A percentile compares a stretch with the other conserved stretches of the same genome.
Conservation (phyloP, 176 grass and related monocot genomes). For the Panicum miliaceum region DNA sequence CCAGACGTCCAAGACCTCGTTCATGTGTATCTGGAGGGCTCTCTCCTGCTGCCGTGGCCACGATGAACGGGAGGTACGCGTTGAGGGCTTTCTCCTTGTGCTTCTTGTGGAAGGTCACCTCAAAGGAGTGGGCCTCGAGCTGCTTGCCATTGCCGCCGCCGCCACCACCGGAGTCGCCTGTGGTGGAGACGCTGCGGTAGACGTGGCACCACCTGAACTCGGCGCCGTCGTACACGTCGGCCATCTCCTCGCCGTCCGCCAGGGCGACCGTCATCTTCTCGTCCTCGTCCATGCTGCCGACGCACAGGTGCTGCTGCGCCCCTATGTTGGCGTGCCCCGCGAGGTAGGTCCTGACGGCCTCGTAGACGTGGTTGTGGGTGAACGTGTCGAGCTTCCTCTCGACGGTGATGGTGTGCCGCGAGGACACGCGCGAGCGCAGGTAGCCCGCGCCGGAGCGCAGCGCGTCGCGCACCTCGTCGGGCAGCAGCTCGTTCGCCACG, state of each 20-base stretch:
- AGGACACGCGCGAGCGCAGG: constrained; percentile 47
- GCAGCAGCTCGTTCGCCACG: constrained; percentile 50
- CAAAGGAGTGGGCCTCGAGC: constrained; percentile 44
- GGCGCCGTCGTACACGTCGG: constrained; percentile 43
- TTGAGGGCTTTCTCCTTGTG: constrained; percentile 64
- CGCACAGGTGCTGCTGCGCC: constrained; percentile 48
- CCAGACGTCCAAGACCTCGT: constrained; percentile 51
- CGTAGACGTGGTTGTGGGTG: constrained; percentile 48
- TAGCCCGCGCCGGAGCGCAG: constrained; percentile 28
- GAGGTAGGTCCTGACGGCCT: constrained; percentile 58
- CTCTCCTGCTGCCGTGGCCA: constrained; percentile 51
- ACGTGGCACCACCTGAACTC: constrained; percentile 58
- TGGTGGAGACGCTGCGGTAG: background rate
- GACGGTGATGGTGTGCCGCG: constrained; percentile 58
- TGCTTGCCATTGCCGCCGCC: background rate
- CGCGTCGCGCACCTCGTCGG: constrained; percentile 40
- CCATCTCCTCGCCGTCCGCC: constrained; percentile 60
- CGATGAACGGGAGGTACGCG: constrained; percentile 65
- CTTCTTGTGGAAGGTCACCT: constrained; percentile 69
- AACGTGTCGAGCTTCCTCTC: constrained; percentile 59
- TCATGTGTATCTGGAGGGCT: constrained; percentile 59
- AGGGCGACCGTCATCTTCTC: constrained; percentile 52
- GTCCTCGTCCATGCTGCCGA: constrained; percentile 42
- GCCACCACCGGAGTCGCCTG: background rate
- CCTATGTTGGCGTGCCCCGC: constrained; percentile 34